phyloP scores from a whole-genome alignment of 2,329 filamentous ascomycete species.

The Oidium heveae region DNA sequence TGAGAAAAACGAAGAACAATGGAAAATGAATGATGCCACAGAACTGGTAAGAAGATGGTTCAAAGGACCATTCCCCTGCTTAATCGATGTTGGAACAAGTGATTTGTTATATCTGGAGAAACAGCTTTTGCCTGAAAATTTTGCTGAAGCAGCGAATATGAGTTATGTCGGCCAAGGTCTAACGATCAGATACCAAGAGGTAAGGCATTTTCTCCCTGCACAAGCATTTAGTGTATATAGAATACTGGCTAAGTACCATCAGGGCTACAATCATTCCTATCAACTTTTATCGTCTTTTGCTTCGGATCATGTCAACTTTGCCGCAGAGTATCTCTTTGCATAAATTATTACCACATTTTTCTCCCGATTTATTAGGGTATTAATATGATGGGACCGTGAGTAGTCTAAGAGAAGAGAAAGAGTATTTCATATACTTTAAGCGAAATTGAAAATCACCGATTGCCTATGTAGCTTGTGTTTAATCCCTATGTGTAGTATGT shows the following conservation, averaged over 20 bases:
- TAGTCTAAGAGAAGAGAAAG: no score
- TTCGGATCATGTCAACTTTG: constrained; percentile 75
- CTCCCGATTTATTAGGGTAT: no score
- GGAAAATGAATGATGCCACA: constrained; percentile 79
- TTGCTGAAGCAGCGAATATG: constrained; percentile 54
- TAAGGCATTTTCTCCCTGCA: constrained; percentile 14
- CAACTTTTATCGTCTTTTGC: constrained; percentile 84
- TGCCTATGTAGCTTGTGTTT: no score
- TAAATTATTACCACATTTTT: constrained; percentile 20
- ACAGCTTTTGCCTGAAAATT: constrained; percentile 84
- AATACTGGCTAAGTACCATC: constrained; percentile 4
- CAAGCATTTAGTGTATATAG: neutral
- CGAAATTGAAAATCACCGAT: no score
- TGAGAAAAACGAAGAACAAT: constrained; percentile 33
- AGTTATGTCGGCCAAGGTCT: constrained; percentile 45
- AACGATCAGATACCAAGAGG: constrained; percentile 58
- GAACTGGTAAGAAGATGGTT: constrained; percentile 55
- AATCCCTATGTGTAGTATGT: no score
- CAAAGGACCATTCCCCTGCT: constrained; percentile 33
- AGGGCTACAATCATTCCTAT: constrained; percentile 92
- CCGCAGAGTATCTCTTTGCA: constrained; percentile 55
- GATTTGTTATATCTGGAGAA: constrained; percentile 94
- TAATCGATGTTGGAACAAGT: constrained; percentile 81
- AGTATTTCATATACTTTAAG: no score
- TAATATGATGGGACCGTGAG: no score